phyloP scores from a whole-genome alignment of 2,329 filamentous ascomycete species.

The Coniochaeta sp. region DNA sequence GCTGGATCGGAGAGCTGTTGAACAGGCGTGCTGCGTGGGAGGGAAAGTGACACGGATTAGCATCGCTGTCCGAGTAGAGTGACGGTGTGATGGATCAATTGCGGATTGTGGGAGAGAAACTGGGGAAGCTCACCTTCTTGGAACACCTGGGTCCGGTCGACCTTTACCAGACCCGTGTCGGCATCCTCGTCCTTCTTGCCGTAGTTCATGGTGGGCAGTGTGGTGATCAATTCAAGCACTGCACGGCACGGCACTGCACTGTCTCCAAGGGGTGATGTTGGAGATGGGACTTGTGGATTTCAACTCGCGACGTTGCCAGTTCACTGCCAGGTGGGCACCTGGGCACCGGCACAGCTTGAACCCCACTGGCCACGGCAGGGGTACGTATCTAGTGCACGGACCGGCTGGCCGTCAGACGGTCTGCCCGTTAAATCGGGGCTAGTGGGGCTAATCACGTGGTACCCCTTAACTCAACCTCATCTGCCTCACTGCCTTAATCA shows the following conservation, averaged over 20 bases:
- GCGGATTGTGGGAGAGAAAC: neutral
- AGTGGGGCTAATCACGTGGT: neutral
- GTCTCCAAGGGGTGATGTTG: neutral
- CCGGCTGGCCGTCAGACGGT: neutral
- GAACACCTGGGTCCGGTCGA: slow-evolving; percentile 95
- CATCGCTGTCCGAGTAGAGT: slow-evolving; percentile 1
- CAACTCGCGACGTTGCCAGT: slow-evolving; percentile 23
- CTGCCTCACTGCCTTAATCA: neutral
- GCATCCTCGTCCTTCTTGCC: slow-evolving; percentile 99
- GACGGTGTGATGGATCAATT: neutral
- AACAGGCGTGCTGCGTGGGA: slow-evolving; percentile 74
- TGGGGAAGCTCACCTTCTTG: slow-evolving; percentile 82
- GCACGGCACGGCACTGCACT: slow-evolving; percentile 1
- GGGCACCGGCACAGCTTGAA: too few species aligned
- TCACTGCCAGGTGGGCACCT: too few species aligned
- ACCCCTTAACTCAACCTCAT: neutral
- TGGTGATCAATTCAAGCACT: slow-evolving; percentile 4
- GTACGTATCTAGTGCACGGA: neutral
- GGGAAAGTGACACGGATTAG: slow-evolving; percentile 7
- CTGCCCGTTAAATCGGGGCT: too few species aligned
- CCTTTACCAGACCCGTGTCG: slow-evolving; percentile 88
- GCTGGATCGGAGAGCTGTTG: slow-evolving; percentile 94
- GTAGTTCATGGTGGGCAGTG: slow-evolving; percentile 71
- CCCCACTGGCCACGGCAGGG: slow-evolving; percentile 2
- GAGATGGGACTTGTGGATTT: slow-evolving; percentile 1